Base-by-base conservation (phyloP, 2,329 filamentous ascomycete species). In the Aspergillus felis region DNA sequence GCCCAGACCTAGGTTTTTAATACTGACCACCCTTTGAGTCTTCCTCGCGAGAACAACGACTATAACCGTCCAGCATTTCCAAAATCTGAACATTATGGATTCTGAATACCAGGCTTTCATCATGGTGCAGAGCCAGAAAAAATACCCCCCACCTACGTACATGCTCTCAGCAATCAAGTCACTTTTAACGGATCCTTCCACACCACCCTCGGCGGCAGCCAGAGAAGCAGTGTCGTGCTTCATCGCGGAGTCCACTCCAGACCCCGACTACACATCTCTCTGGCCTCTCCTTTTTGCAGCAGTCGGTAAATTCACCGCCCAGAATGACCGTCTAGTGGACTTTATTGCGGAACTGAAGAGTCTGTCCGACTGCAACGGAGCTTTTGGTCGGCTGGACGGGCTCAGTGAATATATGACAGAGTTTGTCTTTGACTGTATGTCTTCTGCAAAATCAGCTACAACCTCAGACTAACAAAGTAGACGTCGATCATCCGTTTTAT, bases 371-470 rank as follows among this genome's bases (percentile, higher is more conserved):
- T 41, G 29, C n/a, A 24, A 20, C 9, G 50, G 50, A 41, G 50
- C 9, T 3, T 41, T 42, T 27, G 3, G 25, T 25, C 20, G 24
- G 6, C 29, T 52, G 2, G 28, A 32, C 2, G 29, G 29, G 10
- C 20, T 52, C 12, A 42, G 20, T 52, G 50, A 52, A 27, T 25
- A 52, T 20, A 52, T 52, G 50, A 52, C 29, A 0, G 50, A 52
- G 22, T 52, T 52, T 52, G 29, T 27, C 20, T 52, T 52, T 41
- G 50, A 42, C 20, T 52, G 50, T 52, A 44, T 5, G 50, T 42
- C 32, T 20, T 44, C 41, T 44, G 8, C 10, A 22, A 44, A 7
- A 22, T 22, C n/a, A 44, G 41, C 7, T 22, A 22, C 41, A 44
- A 42, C 1, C 7, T 44, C 41, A 22, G 4, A 44, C 41, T 44